These are phyloP conservation scores for Candida adriatica DNA, from an alignment of 805 yeast genomes.

Conservation along the genomic window DNA sequence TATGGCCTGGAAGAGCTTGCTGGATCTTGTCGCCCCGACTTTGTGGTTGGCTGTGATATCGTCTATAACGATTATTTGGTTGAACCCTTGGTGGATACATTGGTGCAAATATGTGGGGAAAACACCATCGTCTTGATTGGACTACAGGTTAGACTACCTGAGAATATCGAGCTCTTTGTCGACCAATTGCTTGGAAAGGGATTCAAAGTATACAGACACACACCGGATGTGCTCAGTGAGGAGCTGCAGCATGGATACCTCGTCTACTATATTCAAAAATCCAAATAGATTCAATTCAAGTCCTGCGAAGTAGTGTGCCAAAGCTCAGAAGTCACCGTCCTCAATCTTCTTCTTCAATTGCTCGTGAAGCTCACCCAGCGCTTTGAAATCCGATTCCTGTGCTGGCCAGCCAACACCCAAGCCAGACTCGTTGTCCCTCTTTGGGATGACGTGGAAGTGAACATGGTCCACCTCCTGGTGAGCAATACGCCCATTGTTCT, in stretches of 20 bases:
- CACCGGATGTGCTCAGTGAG: conserved; percentile 25
- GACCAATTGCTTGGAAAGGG: conserved; percentile 24
- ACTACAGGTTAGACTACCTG: conserved; percentile 49
- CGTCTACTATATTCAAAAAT: conserved; percentile 30
- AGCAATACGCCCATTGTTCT: conserved; percentile 91
- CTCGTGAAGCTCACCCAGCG: conserved; percentile 61
- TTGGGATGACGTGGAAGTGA: conserved; percentile 95
- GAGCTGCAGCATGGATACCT: conserved; percentile 37
- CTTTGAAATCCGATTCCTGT: conserved; percentile 65
- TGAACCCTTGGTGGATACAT: conserved; percentile 39
- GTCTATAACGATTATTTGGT: conserved; percentile 57
- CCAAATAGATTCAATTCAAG: not conserved
- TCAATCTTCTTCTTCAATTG: conserved; percentile 42
- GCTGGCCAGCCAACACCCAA: conserved; percentile 95
- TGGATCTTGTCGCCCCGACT: conserved; percentile 29
- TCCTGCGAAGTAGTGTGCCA: not conserved
- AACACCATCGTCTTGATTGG: conserved; percentile 35
- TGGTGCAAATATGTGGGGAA: conserved; percentile 29
- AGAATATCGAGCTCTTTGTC: conserved; percentile 42
- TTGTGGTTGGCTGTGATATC: conserved; percentile 57
- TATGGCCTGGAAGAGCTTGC: conserved; percentile 16
- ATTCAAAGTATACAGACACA: conserved; percentile 31
- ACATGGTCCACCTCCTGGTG: conserved; percentile 96
- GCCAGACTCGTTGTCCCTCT: conserved; percentile 66
- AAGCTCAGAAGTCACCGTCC: conserved; percentile 5